Evolutionary conservation across 2,329 filamentous ascomycete species (phyloP).

Genomic region (Colletotrichum abscissum): DNA sequence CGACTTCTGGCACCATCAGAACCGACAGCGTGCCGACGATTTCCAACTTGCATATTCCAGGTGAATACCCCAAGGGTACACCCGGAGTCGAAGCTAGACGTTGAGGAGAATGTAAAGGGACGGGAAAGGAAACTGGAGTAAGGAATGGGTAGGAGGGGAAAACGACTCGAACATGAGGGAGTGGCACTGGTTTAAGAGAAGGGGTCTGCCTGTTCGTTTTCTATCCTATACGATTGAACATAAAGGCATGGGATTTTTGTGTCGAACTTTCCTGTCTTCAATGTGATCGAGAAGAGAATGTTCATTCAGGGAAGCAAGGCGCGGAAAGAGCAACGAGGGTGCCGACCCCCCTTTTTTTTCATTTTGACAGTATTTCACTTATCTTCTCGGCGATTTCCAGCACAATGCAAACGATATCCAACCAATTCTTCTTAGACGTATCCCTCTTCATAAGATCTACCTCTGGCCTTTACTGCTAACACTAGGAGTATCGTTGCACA

Average conservation of each 20-base stretch:
- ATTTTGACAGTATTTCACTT: neutral
- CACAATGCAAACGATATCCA: neutral
- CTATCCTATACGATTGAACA: neutral
- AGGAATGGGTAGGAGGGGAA: neutral
- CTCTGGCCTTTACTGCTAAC: neutral
- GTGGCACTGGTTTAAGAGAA: neutral
- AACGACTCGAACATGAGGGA: neutral
- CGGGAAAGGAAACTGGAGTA: neutral
- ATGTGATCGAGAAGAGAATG: neutral
- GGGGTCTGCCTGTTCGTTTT: neutral
- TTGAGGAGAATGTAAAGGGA: neutral
- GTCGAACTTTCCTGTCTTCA: neutral
- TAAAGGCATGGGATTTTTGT: neutral
- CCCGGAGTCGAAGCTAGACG: neutral
- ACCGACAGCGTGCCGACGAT: slow-evolving; percentile 65
- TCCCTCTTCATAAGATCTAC: too few relatives aligned
- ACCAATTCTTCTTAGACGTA: neutral
- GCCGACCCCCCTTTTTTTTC: neutral
- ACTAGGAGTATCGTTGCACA: neutral
- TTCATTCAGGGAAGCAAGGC: neutral
- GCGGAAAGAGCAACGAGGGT: neutral
- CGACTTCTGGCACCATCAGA: slow-evolving; percentile 42
- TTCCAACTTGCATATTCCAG: slow-evolving; percentile 76
- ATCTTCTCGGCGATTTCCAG: neutral
- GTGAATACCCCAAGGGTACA: slow-evolving; percentile 66